Base-by-base conservation (phyloP, 2,329 filamentous ascomycete genomes). In the Seiridium cupressi region DNA sequence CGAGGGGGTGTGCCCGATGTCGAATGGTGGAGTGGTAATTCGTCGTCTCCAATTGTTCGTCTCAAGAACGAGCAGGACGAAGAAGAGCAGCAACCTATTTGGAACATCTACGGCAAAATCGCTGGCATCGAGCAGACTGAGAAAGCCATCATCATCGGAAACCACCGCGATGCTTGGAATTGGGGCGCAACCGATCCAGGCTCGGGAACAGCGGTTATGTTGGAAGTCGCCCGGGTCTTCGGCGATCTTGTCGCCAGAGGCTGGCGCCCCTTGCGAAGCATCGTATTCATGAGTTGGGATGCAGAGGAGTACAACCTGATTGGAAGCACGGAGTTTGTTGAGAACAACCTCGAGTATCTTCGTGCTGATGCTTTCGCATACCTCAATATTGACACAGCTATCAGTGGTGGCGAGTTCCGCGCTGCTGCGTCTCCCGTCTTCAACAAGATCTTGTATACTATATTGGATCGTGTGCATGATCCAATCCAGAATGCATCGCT, bases 231-330 rank as follows among this genome's bases (percentile, higher is more conserved):
- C 31, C 88, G 90, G 49, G 87, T 97, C 54, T 91, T 99, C 68
- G 92, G 93, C 46, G 87, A 92, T 64, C 83, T 98, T 13, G 81
- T 88, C 31, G 76, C 81, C 13, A 85, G 87, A 60, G 94, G 93
- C 57, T 99, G 95, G 95, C 85, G 91, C 34, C 95, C 95, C 1
- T 81, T 96, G 13, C 89, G 95, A n/a, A 96, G 92, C 3, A 96
- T 99, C 64, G 91, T 96, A 73, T 98, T 99, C 74, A 93, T 93
- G 70, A 97, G 92, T 40, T 99, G 95, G 95, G 95, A 99, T 73
- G 95, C 86, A 3, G 89, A 89, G 66, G 92, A 94, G 74, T 98
- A 97, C 78, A 97, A 97, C 74, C 79, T 95, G 51, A 91, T 97
- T 60, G 95, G 95, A 7, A 96, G 92, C 9, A 98, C 95, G 1